Evolutionary conservation across 177 flowering plant genomes (phyloP).

Genomic region (Telopea speciosissima): DNA sequence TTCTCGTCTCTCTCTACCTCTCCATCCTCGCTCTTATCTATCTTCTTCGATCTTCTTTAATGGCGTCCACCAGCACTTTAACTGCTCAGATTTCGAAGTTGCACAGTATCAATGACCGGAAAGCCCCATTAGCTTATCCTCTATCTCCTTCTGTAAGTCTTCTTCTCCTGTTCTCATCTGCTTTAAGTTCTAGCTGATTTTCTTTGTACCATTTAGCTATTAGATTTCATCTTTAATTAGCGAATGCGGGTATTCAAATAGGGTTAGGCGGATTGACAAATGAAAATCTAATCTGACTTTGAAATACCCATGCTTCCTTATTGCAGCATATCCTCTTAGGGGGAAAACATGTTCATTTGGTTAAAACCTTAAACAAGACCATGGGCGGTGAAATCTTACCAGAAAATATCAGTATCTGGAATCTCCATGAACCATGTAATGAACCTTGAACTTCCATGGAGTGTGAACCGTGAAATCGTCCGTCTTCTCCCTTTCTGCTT

Average conservation of each 20-base stretch:
- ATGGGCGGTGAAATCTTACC: too few species aligned
- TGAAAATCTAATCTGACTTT: neutral
- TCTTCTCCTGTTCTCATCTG: slow-evolving; percentile 3
- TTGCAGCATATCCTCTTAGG: too few species aligned
- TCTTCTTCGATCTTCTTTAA: slow-evolving; percentile 2
- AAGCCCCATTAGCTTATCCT: slow-evolving; percentile 8
- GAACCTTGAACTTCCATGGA: too few species aligned
- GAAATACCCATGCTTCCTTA: neutral
- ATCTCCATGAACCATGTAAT: too few species aligned
- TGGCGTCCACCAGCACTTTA: slow-evolving; percentile 34
- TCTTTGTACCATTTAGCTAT: neutral
- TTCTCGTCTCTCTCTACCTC: too few species aligned
- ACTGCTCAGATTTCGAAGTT: slow-evolving; percentile 23
- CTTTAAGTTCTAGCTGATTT: neutral
- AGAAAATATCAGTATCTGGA: too few species aligned
- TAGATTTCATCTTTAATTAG: neutral
- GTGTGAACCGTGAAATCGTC: too few species aligned
- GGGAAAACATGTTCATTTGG: too few species aligned
- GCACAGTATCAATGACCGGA: slow-evolving; percentile 3
- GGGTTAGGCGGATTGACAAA: too few species aligned
- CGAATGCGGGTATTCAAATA: neutral
- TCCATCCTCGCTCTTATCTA: too few species aligned
- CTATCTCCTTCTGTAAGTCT: slow-evolving; percentile 15
- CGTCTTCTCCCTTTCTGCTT: too few species aligned
- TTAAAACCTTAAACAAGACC: too few species aligned